Evolutionary conservation across 139 green algal species (phyloP).

Genomic region (Picochlorum sp.): DNA sequence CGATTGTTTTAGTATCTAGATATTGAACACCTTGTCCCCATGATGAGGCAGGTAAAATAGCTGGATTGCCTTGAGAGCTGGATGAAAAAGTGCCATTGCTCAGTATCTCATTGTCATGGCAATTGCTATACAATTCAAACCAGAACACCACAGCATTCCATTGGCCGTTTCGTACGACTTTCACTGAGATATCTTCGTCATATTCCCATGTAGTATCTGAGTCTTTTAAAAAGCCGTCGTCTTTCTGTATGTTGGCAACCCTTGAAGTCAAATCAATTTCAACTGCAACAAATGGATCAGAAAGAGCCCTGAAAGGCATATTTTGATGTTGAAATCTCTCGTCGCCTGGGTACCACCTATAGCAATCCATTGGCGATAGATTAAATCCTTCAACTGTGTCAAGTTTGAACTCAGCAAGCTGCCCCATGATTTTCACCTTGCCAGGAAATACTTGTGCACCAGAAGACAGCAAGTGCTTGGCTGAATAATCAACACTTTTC

Average conservation of each 20-base stretch:
- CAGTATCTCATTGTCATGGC: neutral
- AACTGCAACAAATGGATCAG: conserved; percentile 33
- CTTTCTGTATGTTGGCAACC: neutral
- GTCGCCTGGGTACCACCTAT: conserved; percentile 55
- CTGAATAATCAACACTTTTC: conserved; percentile 38
- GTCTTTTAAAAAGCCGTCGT: neutral
- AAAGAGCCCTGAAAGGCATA: conserved; percentile 29
- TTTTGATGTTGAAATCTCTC: conserved; percentile 38
- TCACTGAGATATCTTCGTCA: conserved; percentile 24
- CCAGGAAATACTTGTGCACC: conserved; percentile 29
- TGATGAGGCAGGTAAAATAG: conserved; percentile 7
- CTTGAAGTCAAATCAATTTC: conserved; percentile 48
- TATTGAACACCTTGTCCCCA: conserved; percentile 48
- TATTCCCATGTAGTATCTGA: conserved; percentile 23
- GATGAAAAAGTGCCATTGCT: neutral
- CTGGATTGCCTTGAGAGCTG: neutral
- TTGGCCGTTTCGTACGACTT: conserved; percentile 12
- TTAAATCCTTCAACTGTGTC: conserved; percentile 53
- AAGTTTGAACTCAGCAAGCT: conserved; percentile 35
- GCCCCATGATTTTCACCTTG: conserved; percentile 19
- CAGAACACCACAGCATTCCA: conserved; percentile 69
- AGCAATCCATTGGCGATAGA: conserved; percentile 51
- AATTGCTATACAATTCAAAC: conserved; percentile 39
- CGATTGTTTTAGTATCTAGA: conserved; percentile 21
- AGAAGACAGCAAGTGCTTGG: conserved; percentile 24